These are phyloP conservation scores for Phoma sp. DNA, from an alignment of 2,329 filamentous ascomycete species.

Conservation along the genomic window DNA sequence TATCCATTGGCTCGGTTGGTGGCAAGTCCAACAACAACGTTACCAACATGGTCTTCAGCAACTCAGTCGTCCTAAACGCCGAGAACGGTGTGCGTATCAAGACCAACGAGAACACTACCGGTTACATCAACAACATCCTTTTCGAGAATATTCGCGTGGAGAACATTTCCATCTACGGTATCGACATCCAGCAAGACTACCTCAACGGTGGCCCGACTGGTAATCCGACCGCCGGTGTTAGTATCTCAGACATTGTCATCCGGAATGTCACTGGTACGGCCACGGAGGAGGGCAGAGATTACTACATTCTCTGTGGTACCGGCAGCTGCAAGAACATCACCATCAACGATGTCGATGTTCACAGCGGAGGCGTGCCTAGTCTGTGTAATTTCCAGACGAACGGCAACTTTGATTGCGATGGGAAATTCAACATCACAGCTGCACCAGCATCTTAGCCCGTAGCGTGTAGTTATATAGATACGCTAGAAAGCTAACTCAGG, in stretches of 20 bases:
- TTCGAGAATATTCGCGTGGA: conserved; percentile 57
- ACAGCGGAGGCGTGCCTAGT: conserved; percentile 47
- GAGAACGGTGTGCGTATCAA: conserved; percentile 67
- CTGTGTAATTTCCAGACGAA: conserved; percentile 37
- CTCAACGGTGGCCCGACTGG: conserved; percentile 55
- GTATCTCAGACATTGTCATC: conserved; percentile 54
- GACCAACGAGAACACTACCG: conserved; percentile 61
- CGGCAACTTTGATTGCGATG: conserved; percentile 39
- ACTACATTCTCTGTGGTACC: conserved; percentile 64
- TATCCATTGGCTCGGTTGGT: conserved; percentile 67
- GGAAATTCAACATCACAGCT: conserved; percentile 19
- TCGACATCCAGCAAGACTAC: conserved; percentile 62
- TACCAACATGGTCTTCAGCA: conserved; percentile 58
- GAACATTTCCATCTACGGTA: conserved; percentile 57
- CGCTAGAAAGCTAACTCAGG: not conserved
- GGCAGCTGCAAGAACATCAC: conserved; percentile 63
- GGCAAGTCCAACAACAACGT: conserved; percentile 64
- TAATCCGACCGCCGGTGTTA: conserved; percentile 56
- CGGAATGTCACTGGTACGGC: conserved; percentile 52
- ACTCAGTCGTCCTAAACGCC: conserved; percentile 59
- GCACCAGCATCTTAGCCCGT: not conserved
- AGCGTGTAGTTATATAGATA: too few species aligned
- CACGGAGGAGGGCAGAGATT: conserved; percentile 43
- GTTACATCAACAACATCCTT: conserved; percentile 57
- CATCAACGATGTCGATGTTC: conserved; percentile 56